A percentile compares a stretch with the other conserved stretches of the same genome.
Conservation (phyloP, 805 yeast genomes). For the Saturnispora kantuleensis region DNA sequence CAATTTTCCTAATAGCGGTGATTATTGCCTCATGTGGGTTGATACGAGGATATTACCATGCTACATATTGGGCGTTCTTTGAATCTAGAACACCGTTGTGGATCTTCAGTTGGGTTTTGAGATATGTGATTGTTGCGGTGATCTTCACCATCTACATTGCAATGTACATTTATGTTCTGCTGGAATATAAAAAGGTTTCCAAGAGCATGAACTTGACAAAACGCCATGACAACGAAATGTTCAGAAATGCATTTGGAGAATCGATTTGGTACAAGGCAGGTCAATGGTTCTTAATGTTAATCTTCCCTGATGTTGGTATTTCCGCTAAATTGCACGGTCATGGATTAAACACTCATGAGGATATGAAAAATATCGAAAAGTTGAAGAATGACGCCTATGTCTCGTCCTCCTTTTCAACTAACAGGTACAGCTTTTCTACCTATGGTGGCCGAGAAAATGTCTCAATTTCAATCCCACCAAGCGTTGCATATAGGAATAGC, state of each 20-base stretch:
- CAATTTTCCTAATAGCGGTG: constrained; percentile 55
- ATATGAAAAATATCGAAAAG: constrained; percentile 20
- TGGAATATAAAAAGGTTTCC: constrained; percentile 43
- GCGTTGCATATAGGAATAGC: background rate
- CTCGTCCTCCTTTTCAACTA: background rate
- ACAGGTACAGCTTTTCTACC: background rate
- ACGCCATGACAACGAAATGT: constrained; percentile 4
- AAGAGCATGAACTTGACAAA: constrained; percentile 5
- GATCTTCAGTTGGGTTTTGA: constrained; percentile 78
- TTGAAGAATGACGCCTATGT: constrained; percentile 11
- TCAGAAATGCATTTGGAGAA: constrained; percentile 17
- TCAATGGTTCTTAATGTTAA: constrained; percentile 21
- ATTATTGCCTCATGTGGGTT: constrained; percentile 64
- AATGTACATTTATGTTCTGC: constrained; percentile 62
- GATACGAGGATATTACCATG: constrained; percentile 46
- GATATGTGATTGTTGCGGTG: constrained; percentile 54
- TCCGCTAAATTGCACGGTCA: constrained; percentile 24
- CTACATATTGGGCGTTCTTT: constrained; percentile 70
- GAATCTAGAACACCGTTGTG: constrained; percentile 59
- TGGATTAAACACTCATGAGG: constrained; percentile 19
- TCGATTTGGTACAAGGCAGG: constrained; percentile 25
- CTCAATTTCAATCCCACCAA: background rate
- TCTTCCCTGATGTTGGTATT: constrained; percentile 26
- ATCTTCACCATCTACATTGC: constrained; percentile 58
- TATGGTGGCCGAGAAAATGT: background rate